These are phyloP conservation scores for Plasmodium cynomolgi DNA, from an alignment of 169 alveolate species.

Conservation along the genomic window DNA sequence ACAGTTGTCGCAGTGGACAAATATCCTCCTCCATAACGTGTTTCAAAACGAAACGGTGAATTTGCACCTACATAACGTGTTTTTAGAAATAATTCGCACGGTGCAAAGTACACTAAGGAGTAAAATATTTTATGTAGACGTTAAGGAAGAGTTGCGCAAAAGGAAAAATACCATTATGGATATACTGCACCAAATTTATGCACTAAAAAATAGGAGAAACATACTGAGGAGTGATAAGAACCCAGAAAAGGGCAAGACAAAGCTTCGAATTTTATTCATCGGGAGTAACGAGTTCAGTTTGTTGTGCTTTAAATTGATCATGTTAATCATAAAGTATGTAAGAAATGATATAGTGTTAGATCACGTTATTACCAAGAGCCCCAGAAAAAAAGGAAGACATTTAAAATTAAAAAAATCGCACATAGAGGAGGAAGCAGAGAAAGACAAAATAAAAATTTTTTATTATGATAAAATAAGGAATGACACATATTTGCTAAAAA, in stretches of 20 bases:
- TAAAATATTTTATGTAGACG: slow-evolving; percentile 53
- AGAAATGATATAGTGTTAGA: slow-evolving; percentile 48
- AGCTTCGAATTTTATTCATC: slow-evolving; percentile 13
- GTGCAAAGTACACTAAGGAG: slow-evolving; percentile 33
- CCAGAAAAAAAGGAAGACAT: slow-evolving; percentile 47
- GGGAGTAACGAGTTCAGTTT: slow-evolving; percentile 61
- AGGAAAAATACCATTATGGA: slow-evolving; percentile 24
- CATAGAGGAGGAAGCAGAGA: slow-evolving; percentile 53
- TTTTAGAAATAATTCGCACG: slow-evolving; percentile 31
- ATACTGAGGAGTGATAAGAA: background rate
- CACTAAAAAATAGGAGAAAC: background rate
- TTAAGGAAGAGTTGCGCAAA: slow-evolving; percentile 23
- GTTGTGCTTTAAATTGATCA: slow-evolving; percentile 38
- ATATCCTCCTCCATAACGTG: background rate
- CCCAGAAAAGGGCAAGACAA: background rate
- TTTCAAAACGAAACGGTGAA: background rate
- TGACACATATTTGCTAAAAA: slow-evolving; percentile 34
- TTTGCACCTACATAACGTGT: slow-evolving; percentile 19
- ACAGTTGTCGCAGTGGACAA: background rate
- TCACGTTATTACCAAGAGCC: slow-evolving; percentile 54
- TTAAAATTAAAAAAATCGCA: slow-evolving; percentile 11
- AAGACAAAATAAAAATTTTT: slow-evolving; percentile 34
- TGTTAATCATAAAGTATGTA: slow-evolving; percentile 22
- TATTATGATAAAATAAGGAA: slow-evolving; percentile 57
- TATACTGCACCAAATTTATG: slow-evolving; percentile 29